A percentile compares a stretch with the other conserved stretches of the same genome.
Evolutionary conservation across 148 eudicot species (phyloP).

Genomic region (Arbutus unedo): DNA sequence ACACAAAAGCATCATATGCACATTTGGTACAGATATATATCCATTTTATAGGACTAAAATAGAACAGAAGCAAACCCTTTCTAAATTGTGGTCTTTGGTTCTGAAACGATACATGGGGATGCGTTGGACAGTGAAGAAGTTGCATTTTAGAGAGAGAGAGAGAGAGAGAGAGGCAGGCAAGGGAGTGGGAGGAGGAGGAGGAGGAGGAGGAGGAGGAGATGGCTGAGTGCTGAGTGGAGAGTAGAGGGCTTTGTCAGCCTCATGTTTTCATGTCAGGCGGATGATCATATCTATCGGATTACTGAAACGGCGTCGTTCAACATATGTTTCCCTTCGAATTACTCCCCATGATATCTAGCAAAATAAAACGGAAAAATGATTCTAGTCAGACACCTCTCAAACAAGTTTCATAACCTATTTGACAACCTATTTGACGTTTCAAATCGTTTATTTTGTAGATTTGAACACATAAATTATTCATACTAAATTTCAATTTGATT

Average conservation of each 20-base stretch:
- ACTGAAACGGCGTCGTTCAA: neutral
- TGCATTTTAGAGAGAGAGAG: conserved; percentile 35
- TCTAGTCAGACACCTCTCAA: too few species aligned
- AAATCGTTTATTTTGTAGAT: too few species aligned
- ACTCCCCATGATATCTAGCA: too few species aligned
- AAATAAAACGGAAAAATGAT: too few species aligned
- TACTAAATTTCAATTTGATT: too few species aligned
- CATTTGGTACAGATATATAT: neutral
- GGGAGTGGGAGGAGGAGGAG: neutral
- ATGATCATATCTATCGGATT: conserved; percentile 8
- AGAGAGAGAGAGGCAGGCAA: conserved; percentile 15
- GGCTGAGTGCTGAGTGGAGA: neutral
- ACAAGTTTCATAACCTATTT: too few species aligned
- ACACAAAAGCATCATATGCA: neutral
- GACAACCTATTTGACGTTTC: too few species aligned
- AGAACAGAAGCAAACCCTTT: conserved; percentile 30
- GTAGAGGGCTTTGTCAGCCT: conserved; percentile 25
- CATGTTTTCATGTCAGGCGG: conserved; percentile 22
- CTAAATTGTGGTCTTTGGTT: conserved; percentile 28
- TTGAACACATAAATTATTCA: too few species aligned
- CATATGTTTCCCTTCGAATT: too few species aligned
- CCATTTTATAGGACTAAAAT: neutral
- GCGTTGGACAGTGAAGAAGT: conserved; percentile 48
- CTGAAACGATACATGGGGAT: conserved; percentile 34
- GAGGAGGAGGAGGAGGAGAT: conserved; percentile 4